Percentiles rank a stretch among this genome's conserved stretches.
phyloP scores from a whole-genome alignment of 306 rosid species.

The Prunus davidiana region DNA sequence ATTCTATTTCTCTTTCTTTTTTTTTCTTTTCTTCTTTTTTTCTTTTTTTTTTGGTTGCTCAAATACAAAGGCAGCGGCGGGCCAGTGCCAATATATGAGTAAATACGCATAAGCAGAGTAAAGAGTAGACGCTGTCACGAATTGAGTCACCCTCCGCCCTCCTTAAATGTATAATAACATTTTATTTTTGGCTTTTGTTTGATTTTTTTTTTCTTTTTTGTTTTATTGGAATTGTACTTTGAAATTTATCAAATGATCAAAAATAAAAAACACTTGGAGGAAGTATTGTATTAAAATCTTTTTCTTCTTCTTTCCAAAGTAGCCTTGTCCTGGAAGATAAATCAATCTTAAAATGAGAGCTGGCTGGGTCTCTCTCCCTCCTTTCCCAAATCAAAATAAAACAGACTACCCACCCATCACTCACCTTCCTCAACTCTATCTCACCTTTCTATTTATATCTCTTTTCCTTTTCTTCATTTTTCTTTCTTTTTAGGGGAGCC shows the following conservation, averaged over 20 bases:
- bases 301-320: too few species aligned
- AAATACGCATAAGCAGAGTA: background rate
- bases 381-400: conserved; percentile 18
- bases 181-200: background rate
- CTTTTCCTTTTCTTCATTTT: background rate
- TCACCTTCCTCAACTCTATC: conserved; percentile 1
- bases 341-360: too few species aligned
- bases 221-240: background rate
- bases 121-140: background rate
- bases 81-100: background rate
- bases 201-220: background rate
- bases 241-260: too few species aligned
- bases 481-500: background rate
- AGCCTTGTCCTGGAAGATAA: too few species aligned
- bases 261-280: too few species aligned
- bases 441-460: background rate
- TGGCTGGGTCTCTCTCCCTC: conserved; percentile 4
- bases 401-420: conserved; percentile 14
- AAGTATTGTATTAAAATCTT: too few species aligned
- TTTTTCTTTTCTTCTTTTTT: too few species aligned
- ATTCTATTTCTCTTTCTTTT: too few species aligned
- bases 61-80: background rate
- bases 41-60: background rate
- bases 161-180: too few species aligned
- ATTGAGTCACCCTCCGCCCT: background rate